Base-by-base conservation (phyloP, 2,329 filamentous ascomycete genomes). In the Stagonosporopsis tanaceti region DNA sequence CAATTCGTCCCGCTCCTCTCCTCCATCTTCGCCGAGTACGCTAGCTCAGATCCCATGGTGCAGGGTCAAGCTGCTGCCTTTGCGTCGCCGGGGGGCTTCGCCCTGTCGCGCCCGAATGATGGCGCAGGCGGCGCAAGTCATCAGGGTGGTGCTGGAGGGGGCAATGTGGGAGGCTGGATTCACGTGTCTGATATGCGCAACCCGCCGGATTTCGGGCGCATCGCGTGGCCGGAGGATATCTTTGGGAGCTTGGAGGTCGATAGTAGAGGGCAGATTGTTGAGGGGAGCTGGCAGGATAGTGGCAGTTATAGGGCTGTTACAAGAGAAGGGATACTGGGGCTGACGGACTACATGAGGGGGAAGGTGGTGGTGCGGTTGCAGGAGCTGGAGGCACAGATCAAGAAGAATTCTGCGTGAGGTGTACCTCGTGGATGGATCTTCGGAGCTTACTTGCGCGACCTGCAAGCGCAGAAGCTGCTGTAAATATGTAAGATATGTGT, bases 141-240 rank as follows among this genome's bases (percentile, higher is more conserved):
- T 15, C 85, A 88, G 64, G 85, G 85, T 17, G 86, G 85, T 47
- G 80, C 78, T 56, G 85, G 85, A 2, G 82, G 84, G 17, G 85
- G 76, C 15, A 85, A 85, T 1, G 76, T 83, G 61, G 86, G 86
- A 20, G 86, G 86, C 1, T 87, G 82, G 76, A 84, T 89, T 38
- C 86, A 89, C 67, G 79, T 89, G n/a, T 86, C 82, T 35, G 86
- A 89, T 66, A 72, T 74, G 67, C 76, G 86, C 58, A 82, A 84
- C 59, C 85, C 86, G 34, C 86, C 86, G 2, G 86, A 89, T 58
- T 89, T 81, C 72, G 86, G 86, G 1, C 72, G 86, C n/a, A 87
- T 88, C 60, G 84, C 86, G 48, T 87, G 82, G 82, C 86, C 86
- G 0, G 86, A 89, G 69, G 86, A 89, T 73, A 89, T 89, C 47